Evolutionary conservation across 2,329 filamentous ascomycete species (phyloP).

Genomic region (Alternaria sp.): DNA sequence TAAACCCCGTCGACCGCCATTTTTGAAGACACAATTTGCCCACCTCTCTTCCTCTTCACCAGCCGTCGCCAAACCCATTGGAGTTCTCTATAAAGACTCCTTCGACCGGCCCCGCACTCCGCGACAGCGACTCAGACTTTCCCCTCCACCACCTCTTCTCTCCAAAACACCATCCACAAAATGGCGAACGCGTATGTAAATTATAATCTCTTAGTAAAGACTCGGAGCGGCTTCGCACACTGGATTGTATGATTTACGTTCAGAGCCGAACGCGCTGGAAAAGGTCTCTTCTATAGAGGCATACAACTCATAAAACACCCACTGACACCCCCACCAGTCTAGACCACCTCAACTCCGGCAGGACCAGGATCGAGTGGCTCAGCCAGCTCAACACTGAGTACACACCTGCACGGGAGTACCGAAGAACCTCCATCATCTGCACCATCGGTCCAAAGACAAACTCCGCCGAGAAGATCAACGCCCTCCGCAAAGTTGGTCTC

Average conservation of each 20-base stretch:
- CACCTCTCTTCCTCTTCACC: constrained; percentile 9
- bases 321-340: constrained; percentile 31
- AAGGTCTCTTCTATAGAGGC: neutral
- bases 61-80: constrained; percentile 20
- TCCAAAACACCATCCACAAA: constrained; percentile 27
- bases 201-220: neutral
- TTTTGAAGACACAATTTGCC: constrained; percentile 9
- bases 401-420: constrained; percentile 86
- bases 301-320: neutral
- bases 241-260: neutral
- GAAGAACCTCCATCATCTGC: constrained; percentile 97
- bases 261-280: neutral
- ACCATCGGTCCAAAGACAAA: constrained; percentile 99
- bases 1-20: constrained; percentile 32
- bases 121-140: constrained; percentile 14
- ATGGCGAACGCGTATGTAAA: constrained; percentile 73
- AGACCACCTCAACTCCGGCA: constrained; percentile 80
- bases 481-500: constrained; percentile 86
- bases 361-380: constrained; percentile 75
- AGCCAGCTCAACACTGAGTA: constrained; percentile 88
- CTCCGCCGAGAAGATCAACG: constrained; percentile 95
- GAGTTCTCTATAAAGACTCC: constrained; percentile 17
- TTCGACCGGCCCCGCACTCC: constrained; percentile 28
- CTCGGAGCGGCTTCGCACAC: neutral
- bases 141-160: constrained; percentile 19